Evolutionary conservation across 257 asterid species (phyloP).

Genomic region (Nicotiana paniculata): DNA sequence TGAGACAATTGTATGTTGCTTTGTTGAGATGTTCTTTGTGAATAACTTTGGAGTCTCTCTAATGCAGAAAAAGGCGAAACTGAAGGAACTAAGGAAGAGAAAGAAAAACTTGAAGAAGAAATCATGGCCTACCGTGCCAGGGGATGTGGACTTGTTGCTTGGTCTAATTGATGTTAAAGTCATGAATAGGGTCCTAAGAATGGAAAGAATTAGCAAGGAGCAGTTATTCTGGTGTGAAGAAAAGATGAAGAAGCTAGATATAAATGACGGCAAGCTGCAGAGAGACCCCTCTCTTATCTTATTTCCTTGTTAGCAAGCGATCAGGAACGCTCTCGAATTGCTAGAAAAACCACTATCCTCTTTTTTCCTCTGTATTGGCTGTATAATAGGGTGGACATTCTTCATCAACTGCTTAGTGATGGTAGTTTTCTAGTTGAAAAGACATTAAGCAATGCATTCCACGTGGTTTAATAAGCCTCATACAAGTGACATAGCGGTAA

Average conservation of each 20-base stretch:
- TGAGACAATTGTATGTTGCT: neutral
- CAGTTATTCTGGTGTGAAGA: constrained; percentile 86
- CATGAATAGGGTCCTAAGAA: constrained; percentile 51
- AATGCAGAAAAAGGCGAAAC: constrained; percentile 65
- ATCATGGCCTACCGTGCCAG: constrained; percentile 49
- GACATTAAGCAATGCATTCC: neutral
- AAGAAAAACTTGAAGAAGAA: constrained; percentile 58
- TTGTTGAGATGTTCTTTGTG: neutral
- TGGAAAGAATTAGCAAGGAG: constrained; percentile 55
- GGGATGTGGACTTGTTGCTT: constrained; percentile 60
- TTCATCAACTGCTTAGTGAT: neutral
- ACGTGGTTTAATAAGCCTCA: neutral
- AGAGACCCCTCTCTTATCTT: constrained; percentile 78
- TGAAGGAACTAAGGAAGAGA: constrained; percentile 74
- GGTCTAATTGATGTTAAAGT: constrained; percentile 66
- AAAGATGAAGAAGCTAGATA: constrained; percentile 64
- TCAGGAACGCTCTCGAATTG: neutral
- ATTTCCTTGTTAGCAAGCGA: constrained; percentile 47
- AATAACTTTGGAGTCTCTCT: neutral
- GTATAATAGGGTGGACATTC: constrained; percentile 1
- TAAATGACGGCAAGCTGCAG: constrained; percentile 54
- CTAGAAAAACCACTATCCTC: neutral
- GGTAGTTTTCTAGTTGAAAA: neutral
- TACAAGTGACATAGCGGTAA: neutral
- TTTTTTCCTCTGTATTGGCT: neutral